Evolutionary conservation across 805 yeast species (phyloP), one percentile per base, ranked within the genome.

Genomic region (Candida lessepsii): DNA sequence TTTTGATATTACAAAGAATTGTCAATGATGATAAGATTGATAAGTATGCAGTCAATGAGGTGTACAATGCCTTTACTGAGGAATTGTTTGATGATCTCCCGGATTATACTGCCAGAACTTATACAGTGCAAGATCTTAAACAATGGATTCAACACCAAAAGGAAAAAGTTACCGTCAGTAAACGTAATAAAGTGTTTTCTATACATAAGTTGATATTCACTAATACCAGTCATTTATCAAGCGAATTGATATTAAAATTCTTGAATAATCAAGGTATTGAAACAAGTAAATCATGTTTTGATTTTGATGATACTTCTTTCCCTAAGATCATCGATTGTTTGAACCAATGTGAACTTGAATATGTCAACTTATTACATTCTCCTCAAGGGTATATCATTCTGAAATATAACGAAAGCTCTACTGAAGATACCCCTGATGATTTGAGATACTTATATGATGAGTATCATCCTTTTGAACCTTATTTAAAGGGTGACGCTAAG

Each of bases 31-130:
- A 76, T 26, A 79, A 78, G 47, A 76, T 76, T 40, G 80, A 69
- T 31, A 71, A 70, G 42, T 81, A 81, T 54, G 86, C 87, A 1
- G 90, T 87, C 20, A 93, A 91, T 15, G 88, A 83, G 46, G 60
- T 54, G 0, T 91, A 90, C 54, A 67, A 65, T 7, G 68, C 77
- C 71, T 83, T 84, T 58, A 83, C 80, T 44, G 63, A 65, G 15
- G 42, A 71, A 0, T 55, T 78, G n/a, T 77, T 83, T 42, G 57
- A 53, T 1, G 47, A 49, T 11, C 43, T 38, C 2, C 37, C 36
- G 9, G 40, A 35, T 2, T 48, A 53, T 28, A 46, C 45, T 4
- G 35, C 37, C 16, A 44, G 40, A 10, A 21, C 24, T 0, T 71
- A 61, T 47, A 50, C 67, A 1, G 52, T 42, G 1, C 66, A 59